phyloP scores from a whole-genome alignment of 192 early-diverging fungal species.

The Backusella liffmaniae region DNA sequence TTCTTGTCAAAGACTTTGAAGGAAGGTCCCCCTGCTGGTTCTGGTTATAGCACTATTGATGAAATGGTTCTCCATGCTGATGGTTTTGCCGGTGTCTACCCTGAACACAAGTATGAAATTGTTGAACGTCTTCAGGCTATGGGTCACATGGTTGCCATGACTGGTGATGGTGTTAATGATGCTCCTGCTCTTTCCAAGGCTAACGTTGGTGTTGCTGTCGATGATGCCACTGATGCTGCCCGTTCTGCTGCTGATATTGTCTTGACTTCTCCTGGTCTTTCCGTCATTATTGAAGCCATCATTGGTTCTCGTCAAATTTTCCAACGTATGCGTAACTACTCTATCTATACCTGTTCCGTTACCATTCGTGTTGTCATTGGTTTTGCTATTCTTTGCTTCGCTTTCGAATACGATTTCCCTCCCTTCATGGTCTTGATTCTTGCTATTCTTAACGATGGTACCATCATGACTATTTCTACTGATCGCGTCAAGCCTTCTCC shows the following conservation, averaged over 20 bases:
- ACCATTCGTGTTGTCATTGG: slow-evolving; percentile 75
- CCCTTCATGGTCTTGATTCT: slow-evolving; percentile 85
- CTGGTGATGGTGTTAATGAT: slow-evolving; percentile 73
- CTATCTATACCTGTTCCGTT: slow-evolving; percentile 89
- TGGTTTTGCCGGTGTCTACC: slow-evolving; percentile 64
- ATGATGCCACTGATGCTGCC: slow-evolving; percentile 72
- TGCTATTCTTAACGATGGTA: slow-evolving; percentile 89
- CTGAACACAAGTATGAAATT: slow-evolving; percentile 70
- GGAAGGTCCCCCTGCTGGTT: slow-evolving; percentile 58
- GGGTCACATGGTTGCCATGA: slow-evolving; percentile 74
- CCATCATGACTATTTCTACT: slow-evolving; percentile 88
- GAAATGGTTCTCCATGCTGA: slow-evolving; percentile 60
- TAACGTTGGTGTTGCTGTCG: slow-evolving; percentile 73
- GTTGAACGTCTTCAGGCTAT: slow-evolving; percentile 62
- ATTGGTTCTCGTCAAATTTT: slow-evolving; percentile 90
- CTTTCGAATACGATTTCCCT: slow-evolving; percentile 80
- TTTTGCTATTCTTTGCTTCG: slow-evolving; percentile 70
- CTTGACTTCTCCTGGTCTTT: slow-evolving; percentile 71
- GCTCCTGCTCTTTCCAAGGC: slow-evolving; percentile 69
- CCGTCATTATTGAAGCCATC: slow-evolving; percentile 89
- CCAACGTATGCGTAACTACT: slow-evolving; percentile 93
- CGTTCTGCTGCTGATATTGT: slow-evolving; percentile 77
- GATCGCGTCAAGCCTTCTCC: slow-evolving; percentile 80
- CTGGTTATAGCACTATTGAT: slow-evolving; percentile 53
- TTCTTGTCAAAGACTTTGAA: slow-evolving; percentile 65